phyloP scores from a whole-genome alignment of 75 land plant genomes.

The Pseudotsuga menziesii region DNA sequence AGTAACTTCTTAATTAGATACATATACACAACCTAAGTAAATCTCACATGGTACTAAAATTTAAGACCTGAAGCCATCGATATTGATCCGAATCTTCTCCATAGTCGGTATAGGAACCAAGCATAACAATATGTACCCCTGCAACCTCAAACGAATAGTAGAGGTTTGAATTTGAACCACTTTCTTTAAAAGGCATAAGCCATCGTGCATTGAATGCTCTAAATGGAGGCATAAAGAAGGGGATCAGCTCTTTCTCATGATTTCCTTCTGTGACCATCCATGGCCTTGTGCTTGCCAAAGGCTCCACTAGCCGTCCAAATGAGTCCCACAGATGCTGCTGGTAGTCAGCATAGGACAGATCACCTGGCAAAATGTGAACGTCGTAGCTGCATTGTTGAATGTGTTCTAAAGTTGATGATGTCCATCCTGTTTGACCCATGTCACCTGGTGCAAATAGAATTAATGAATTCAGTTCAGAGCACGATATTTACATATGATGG shows the following conservation, averaged over 20 bases:
- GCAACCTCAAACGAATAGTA: constrained; percentile 97
- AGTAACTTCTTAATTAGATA: background rate
- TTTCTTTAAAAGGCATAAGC: constrained; percentile 91
- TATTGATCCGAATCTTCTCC: constrained; percentile 73
- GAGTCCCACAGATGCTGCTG: constrained; percentile 88
- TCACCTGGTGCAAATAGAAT: constrained; percentile 40
- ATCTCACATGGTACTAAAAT: background rate
- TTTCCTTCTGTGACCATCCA: constrained; percentile 99
- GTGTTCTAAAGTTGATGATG: constrained; percentile 71
- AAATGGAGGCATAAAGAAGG: constrained; percentile 48
- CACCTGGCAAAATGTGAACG: constrained; percentile 85
- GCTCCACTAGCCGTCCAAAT: constrained; percentile 76
- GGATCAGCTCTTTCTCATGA: constrained; percentile 84
- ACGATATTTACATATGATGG: background rate
- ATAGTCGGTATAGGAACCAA: constrained; percentile 89
- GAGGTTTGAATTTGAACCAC: constrained; percentile 94
- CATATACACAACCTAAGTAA: background rate
- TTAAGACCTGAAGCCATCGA: constrained; percentile 79
- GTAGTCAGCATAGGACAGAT: constrained; percentile 94
- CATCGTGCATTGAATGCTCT: constrained; percentile 77
- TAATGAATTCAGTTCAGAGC: background rate
- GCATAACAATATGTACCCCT: constrained; percentile 86
- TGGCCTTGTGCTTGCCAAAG: constrained; percentile 82
- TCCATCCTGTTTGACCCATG: constrained; percentile 93
- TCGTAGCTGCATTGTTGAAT: constrained; percentile 66